A percentile compares a stretch with the other conserved stretches of the same genome.
phyloP scores from a whole-genome alignment of 768 basidiomycete species.

The Phanerochaete sordida region DNA sequence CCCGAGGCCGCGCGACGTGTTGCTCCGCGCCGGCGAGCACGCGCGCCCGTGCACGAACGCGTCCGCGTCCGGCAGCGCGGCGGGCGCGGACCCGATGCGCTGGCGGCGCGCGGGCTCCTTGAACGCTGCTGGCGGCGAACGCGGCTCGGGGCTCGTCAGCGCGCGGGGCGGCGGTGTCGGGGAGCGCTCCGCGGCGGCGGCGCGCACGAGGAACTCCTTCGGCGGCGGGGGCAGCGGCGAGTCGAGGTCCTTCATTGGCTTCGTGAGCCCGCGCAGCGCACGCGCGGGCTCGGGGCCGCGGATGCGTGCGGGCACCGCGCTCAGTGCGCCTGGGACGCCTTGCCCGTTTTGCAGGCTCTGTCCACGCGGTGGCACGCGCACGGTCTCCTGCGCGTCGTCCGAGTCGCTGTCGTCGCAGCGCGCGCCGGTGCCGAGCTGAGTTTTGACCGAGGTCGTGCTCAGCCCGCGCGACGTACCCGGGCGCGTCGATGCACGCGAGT shows the following conservation, averaged over 20 bases:
- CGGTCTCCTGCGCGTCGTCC: neutral
- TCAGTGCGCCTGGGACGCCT: no score
- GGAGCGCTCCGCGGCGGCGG: neutral
- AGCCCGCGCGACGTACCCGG: neutral
- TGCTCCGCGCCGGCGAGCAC: neutral
- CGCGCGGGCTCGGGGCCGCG: conserved; percentile 3
- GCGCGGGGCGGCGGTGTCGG: conserved; percentile 7
- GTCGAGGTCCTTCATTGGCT: conserved; percentile 9
- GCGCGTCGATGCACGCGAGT: neutral
- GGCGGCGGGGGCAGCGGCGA: conserved; percentile 13
- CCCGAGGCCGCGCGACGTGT: neutral
- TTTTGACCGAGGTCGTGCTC: neutral
- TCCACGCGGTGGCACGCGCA: neutral
- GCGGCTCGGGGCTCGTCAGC: conserved; percentile 1
- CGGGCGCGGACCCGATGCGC: conserved; percentile 16
- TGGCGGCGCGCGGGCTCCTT: conserved; percentile 5
- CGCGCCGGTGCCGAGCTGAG: neutral
- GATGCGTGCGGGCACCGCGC: neutral
- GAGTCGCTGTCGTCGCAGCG: neutral
- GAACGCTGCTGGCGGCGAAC: neutral
- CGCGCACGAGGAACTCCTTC: conserved; percentile 1
- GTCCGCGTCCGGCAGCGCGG: conserved; percentile 6
- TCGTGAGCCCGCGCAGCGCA: neutral
- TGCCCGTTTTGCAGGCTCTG: neutral
- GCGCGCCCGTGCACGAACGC: conserved; percentile 1